Evolutionary conservation across 2,329 filamentous ascomycete species (phyloP), one percentile per base, ranked within the genome.

Genomic region (Fusarium nurragi): DNA sequence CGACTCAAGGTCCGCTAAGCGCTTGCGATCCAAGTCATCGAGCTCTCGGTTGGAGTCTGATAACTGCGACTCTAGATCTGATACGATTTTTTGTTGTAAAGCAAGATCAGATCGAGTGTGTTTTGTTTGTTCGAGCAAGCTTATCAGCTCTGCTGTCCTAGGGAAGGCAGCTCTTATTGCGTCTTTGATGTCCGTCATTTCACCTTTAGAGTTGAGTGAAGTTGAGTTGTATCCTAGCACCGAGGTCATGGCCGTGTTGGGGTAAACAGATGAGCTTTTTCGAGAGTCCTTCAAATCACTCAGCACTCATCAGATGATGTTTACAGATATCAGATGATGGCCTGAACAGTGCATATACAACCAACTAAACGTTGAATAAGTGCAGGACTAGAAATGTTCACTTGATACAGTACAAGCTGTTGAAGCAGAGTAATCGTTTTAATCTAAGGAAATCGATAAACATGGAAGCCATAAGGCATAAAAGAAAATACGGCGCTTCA

Each of bases 1-100:
- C 14, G 85, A 82, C 43, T 80, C 79, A 38, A 81, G 78, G 67
- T 86, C 83, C 53, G 80, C 77, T 21, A 77, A 74, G 8, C 82
- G 80, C 47, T 77, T 76, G 4, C 53, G 47, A 25, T 81, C 77
- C 8, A 85, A 73, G 3, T 69, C 60, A 5, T 67, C 56, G n/a
- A 85, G 74, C 37, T 75, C 75, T 39, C 75, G 73, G 51, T 79
- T 72, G 1, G 77, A 76, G 2, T 67, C 63, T 0, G 51, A 43
- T 28, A 83, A 75, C 49, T 84, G 77, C 9, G 63, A 64, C 23
- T 82, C 73, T 10, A 87, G 77, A 53, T 84, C 79, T 6, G 65
- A 61, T 28, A 86, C 76, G 61, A 83, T 80, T 26, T 72, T 73
- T 22, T 72, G 73, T 40, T 84, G 83, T 45, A 84, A 77, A 47